Conservation (phyloP, 2,329 filamentous ascomycete species). For the Monilinia aucupariae region DNA sequence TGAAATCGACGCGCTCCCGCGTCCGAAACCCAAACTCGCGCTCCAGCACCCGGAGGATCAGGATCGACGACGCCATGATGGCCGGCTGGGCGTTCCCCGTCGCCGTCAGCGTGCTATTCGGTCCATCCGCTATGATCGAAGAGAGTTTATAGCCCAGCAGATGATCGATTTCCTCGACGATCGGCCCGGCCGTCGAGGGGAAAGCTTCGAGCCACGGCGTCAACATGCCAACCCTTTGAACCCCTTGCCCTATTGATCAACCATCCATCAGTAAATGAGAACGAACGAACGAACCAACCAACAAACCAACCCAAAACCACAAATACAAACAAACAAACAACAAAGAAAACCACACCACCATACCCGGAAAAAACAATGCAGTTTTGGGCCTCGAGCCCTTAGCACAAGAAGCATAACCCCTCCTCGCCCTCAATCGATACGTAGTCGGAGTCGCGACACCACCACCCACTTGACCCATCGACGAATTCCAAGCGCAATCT, state of each 20-base stretch:
- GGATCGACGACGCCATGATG: conserved; percentile 90
- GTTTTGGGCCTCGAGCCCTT: conserved; percentile 31
- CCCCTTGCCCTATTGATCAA: conserved; percentile 64
- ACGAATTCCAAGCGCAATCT: conserved; percentile 11
- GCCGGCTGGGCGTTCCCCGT: conserved; percentile 90
- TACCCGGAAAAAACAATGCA: conserved; percentile 39
- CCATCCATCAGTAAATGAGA: not conserved
- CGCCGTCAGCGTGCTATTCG: conserved; percentile 68
- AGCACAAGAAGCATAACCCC: not conserved
- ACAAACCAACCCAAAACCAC: too few species aligned
- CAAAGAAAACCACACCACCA: conserved; percentile 9
- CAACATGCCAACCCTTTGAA: conserved; percentile 84
- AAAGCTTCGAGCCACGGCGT: conserved; percentile 82
- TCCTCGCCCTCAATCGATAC: conserved; percentile 8
- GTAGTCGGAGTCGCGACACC: not conserved
- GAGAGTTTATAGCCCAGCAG: conserved; percentile 71
- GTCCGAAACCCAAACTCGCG: conserved; percentile 74
- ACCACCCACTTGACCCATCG: not conserved
- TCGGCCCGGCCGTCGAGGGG: conserved; percentile 66
- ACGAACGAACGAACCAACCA: not conserved
- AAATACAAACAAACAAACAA: too few species aligned
- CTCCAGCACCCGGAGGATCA: conserved; percentile 84
- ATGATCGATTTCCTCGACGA: conserved; percentile 81
- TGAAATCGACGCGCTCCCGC: conserved; percentile 68
- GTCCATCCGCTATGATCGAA: conserved; percentile 71